Conservation (phyloP, 1,284 basidiomycete genomes). For the Apiotrichum montevideense region DNA sequence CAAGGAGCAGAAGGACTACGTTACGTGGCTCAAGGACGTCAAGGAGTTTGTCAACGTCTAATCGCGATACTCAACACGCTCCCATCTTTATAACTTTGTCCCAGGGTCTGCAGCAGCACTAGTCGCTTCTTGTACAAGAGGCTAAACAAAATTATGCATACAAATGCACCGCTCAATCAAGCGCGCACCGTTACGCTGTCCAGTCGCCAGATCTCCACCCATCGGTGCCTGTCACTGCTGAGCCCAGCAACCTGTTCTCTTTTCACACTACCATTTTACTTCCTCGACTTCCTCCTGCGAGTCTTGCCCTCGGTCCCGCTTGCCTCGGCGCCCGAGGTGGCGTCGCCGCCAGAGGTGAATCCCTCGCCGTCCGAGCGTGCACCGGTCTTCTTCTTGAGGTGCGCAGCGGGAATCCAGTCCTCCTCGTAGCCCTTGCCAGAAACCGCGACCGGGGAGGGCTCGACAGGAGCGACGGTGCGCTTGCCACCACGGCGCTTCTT, state of each 20-base stretch:
- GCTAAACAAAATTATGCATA: conserved; percentile 4
- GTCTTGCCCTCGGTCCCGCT: conserved; percentile 33
- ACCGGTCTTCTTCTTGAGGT: conserved; percentile 59
- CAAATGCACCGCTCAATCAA: conserved; percentile 9
- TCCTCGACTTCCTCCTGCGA: conserved; percentile 24
- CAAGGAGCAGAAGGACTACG: conserved; percentile 94
- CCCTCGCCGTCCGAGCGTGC: conserved; percentile 28
- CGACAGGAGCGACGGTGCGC: conserved; percentile 29
- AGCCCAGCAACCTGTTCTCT: background rate
- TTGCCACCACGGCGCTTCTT: conserved; percentile 45
- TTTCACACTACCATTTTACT: conserved; percentile 3
- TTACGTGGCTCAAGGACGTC: conserved; percentile 78
- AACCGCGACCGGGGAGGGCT: conserved; percentile 48
- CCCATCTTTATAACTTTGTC: too few relatives aligned
- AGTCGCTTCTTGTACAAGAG: background rate
- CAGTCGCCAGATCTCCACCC: too few relatives aligned
- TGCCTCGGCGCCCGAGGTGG: conserved; percentile 38
- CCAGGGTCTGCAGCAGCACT: background rate
- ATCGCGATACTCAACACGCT: background rate
- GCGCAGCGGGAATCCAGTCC: conserved; percentile 87
- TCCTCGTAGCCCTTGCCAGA: conserved; percentile 72
- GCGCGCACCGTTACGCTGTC: too few relatives aligned
- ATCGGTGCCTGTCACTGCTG: too few relatives aligned
- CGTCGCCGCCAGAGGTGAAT: conserved; percentile 29
- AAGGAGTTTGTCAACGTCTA: conserved; percentile 68